Conservation (phyloP, 1,284 basidiomycete species). For the Baeospora myosura region DNA sequence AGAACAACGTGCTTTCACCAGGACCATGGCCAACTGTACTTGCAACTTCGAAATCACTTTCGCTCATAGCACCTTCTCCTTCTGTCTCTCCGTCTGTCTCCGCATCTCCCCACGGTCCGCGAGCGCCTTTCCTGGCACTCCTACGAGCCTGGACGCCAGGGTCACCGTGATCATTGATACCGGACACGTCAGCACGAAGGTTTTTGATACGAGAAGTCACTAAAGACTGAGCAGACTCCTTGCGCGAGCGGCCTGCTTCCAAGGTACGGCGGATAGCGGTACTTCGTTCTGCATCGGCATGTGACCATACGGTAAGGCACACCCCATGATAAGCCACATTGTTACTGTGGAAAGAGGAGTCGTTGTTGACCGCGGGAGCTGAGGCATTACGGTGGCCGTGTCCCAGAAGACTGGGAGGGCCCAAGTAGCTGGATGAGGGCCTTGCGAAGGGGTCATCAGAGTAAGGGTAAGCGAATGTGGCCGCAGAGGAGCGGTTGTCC, state of each 20-base stretch:
- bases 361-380: slow-evolving; percentile 31
- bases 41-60: slow-evolving; percentile 75
- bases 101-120: slow-evolving; percentile 69
- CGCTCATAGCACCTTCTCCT: slow-evolving; percentile 64
- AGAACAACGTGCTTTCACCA: slow-evolving; percentile 78
- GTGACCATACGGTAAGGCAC: slow-evolving; percentile 89
- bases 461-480: slow-evolving; percentile 64
- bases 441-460: slow-evolving; percentile 67
- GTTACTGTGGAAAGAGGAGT: slow-evolving; percentile 30
- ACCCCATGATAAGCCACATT: slow-evolving; percentile 82
- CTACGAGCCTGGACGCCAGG: slow-evolving; percentile 49
- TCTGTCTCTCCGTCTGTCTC: slow-evolving; percentile 71
- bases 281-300: slow-evolving; percentile 82
- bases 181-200: slow-evolving; percentile 46
- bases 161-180: slow-evolving; percentile 36
- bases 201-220: slow-evolving; percentile 60
- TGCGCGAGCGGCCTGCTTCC: slow-evolving; percentile 67
- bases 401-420: slow-evolving; percentile 52
- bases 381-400: slow-evolving; percentile 37
- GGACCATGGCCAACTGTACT: slow-evolving; percentile 72
- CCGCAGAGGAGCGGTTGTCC: slow-evolving; percentile 52
- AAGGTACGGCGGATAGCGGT: slow-evolving; percentile 75
- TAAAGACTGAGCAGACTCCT: slow-evolving; percentile 69
- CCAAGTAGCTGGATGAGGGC: slow-evolving; percentile 71
- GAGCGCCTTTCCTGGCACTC: slow-evolving; percentile 45